Evolutionary conservation across 2,329 filamentous ascomycete species (phyloP), one percentile per base, ranked within the genome.

Genomic region (Herpotrichia juniperi): DNA sequence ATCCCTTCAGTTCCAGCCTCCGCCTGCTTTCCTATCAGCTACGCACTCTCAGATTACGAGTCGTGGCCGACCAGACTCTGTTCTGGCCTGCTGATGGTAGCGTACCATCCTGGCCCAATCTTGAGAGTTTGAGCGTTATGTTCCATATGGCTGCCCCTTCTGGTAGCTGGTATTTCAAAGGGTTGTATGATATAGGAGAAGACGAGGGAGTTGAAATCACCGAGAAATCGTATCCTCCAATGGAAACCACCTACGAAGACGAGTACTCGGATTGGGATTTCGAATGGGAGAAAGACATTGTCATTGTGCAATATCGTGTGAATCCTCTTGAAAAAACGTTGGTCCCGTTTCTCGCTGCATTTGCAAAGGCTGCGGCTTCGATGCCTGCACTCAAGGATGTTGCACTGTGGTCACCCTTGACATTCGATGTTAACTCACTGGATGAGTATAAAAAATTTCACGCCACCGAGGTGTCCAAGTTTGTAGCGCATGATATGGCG

Each of bases 1-100:
- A 65, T 48, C 44, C 46, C 11, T 59, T 63, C 43, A 65, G 60
- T 39, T 39, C 50, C 28, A 58, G 55, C 26, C 42, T 65, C 14
- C 55, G 48, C 8, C 22, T 50, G 12, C 44, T 65, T 6, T 57
- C 58, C 2, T 42, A 52, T 16, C 44, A 58, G n/a, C 55, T 63
- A 14, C 42, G 46, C n/a, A 43, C 43, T 11, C 12, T 63, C 10
- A 17, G 11, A 10, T 31, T 53, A 11, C 47, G 46, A 8, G 51
- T 58, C 2, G 21, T 52, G 22, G 57, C 52, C 7, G 57, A 63
- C 19, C 45, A 55, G 22, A 54, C 46, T 2, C 43, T 62, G 12
- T 65, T 65, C 46, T 58, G 55, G 52, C 50, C 50, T 6, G 34
- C 40, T 10, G 45, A 53, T 47, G 35, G 31, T 19, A 34, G 26